These are phyloP conservation scores for Ophioceras dolichostomum DNA, from an alignment of 2,329 filamentous ascomycete genomes.

Conservation along the genomic window DNA sequence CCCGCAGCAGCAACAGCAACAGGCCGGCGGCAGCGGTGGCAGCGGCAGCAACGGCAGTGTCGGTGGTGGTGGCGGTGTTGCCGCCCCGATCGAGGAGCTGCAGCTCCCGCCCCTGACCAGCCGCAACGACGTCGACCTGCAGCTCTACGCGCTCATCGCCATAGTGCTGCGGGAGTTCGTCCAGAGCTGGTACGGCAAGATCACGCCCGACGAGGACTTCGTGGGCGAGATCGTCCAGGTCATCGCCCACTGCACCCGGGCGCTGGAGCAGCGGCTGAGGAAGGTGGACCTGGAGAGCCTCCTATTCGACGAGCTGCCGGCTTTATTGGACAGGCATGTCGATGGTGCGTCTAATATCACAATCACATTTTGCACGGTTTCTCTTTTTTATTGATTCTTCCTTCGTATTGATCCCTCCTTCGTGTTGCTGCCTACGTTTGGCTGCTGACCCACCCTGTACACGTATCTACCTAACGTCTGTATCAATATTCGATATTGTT, in stretches of 20 bases:
- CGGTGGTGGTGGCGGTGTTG: too few relatives aligned
- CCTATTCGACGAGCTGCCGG: constrained; percentile 77
- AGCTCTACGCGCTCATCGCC: constrained; percentile 86
- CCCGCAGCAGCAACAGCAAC: constrained; percentile 40
- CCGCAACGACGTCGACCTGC: constrained; percentile 83
- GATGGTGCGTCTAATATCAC: constrained; percentile 54
- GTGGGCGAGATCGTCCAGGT: constrained; percentile 80
- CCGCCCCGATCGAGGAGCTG: constrained; percentile 56
- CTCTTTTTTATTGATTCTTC: constrained; percentile 3
- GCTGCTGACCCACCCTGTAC: too few relatives aligned
- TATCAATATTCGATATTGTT: neutral
- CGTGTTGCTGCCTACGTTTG: too few relatives aligned
- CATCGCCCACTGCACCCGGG: constrained; percentile 83
- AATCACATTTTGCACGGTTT: neutral
- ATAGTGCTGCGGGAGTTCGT: constrained; percentile 86
- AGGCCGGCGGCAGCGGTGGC: neutral
- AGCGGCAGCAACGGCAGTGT: constrained; percentile 41
- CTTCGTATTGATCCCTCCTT: neutral
- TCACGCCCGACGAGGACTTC: constrained; percentile 82
- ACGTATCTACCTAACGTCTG: too few relatives aligned
- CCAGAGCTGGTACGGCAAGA: constrained; percentile 83
- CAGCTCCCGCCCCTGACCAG: constrained; percentile 84
- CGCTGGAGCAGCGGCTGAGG: constrained; percentile 73
- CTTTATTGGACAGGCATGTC: constrained; percentile 68
- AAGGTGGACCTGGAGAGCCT: constrained; percentile 74